A percentile compares a stretch with the other conserved stretches of the same genome.
These are phyloP conservation scores for Epithemia pelagica DNA, from an alignment of 108 stramenopile genomes.

Conservation along the genomic window DNA sequence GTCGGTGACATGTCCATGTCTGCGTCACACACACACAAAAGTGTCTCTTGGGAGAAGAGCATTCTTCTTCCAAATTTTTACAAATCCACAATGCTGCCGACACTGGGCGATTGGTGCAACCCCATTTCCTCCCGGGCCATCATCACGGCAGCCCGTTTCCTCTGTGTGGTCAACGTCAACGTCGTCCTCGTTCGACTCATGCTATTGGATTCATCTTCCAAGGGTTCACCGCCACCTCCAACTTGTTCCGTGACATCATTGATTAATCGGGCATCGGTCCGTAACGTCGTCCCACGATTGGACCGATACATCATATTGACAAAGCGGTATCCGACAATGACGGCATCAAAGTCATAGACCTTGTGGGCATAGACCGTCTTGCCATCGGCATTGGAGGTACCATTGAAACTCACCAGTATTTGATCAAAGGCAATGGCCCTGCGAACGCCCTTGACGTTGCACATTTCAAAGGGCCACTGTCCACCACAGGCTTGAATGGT, in stretches of 20 bases:
- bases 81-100: too few species aligned
- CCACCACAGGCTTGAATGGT: conserved; percentile 38
- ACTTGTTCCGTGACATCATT: conserved; percentile 69
- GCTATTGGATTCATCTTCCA: too few species aligned
- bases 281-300: conserved; percentile 22
- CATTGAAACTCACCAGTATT: conserved; percentile 53
- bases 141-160: too few species aligned
- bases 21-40: too few species aligned
- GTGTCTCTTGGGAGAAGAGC: too few species aligned
- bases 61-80: too few species aligned
- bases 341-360: conserved; percentile 42
- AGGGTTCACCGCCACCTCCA: conserved; percentile 54
- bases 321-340: conserved; percentile 63
- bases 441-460: conserved; percentile 37
- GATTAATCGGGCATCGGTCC: conserved; percentile 45
- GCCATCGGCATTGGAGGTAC: conserved; percentile 59
- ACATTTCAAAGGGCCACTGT: conserved; percentile 56
- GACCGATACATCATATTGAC: conserved; percentile 28
- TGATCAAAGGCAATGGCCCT: conserved; percentile 54
- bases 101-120: too few species aligned
- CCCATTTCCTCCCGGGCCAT: too few species aligned
- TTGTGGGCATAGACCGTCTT: conserved; percentile 62
- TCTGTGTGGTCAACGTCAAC: too few species aligned
- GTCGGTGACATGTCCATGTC: too few species aligned
- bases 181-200: too few species aligned